Evolutionary conservation across 176 grass and related monocot species (phyloP).

Genomic region (Urochloa ruziziensis): DNA sequence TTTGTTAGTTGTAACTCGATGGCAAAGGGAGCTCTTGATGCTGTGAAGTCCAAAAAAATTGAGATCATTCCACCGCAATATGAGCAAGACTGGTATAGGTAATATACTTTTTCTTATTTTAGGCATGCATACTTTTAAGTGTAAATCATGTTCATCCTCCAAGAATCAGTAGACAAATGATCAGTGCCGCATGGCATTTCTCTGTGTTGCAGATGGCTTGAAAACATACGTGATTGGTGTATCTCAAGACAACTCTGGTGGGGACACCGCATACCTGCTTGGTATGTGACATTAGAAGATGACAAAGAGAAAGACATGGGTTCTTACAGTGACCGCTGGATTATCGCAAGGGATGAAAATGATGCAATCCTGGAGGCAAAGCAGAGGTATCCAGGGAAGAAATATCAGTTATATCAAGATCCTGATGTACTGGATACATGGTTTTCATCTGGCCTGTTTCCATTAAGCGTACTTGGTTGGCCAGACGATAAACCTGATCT

Average conservation of each 20-base stretch:
- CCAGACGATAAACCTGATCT: constrained; percentile 71
- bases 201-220: constrained; percentile 62
- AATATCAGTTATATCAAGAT: constrained; percentile 63
- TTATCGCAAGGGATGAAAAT: constrained; percentile 72
- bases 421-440: constrained; percentile 94
- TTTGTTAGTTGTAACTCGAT: constrained; percentile 80
- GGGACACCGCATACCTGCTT: constrained; percentile 79
- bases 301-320: constrained; percentile 64
- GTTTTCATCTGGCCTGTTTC: constrained; percentile 92
- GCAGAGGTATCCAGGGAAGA: constrained; percentile 56
- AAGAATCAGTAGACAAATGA: neutral
- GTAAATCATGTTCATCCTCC: neutral
- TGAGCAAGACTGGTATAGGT: constrained; percentile 92
- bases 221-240: constrained; percentile 91
- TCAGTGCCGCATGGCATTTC: neutral
- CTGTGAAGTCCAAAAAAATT: constrained; percentile 73
- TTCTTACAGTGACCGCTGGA: constrained; percentile 72
- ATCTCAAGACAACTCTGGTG: constrained; percentile 95
- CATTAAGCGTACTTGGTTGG: constrained; percentile 84
- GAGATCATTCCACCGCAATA: constrained; percentile 92
- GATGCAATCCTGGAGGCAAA: constrained; percentile 65
- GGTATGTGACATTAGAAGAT: constrained; percentile 79
- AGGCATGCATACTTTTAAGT: neutral
- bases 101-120: neutral
- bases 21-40: constrained; percentile 72